Percentiles rank a stretch among this genome's conserved stretches.
These are phyloP conservation scores for Psophocarpus tetragonolobus DNA, from an alignment of 306 rosid genomes.

Conservation along the genomic window DNA sequence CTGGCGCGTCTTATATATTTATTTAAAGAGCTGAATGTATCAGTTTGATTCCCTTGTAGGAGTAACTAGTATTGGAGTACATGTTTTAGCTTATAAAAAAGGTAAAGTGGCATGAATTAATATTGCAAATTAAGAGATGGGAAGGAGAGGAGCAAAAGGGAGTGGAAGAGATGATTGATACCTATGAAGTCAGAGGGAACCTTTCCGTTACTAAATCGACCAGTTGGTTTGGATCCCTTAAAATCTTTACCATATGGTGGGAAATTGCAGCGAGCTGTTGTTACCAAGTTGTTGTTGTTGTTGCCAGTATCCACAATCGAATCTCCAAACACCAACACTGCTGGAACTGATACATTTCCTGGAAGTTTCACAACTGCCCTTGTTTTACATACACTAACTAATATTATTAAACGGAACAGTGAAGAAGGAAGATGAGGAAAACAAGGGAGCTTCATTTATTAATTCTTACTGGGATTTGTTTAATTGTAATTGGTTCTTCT, in stretches of 20 bases:
- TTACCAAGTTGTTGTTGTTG: slow-evolving; percentile 48
- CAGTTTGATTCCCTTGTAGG: no score
- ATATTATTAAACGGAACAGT: not conserved
- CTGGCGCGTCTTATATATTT: no score
- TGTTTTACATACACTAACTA: not conserved
- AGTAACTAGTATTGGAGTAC: no score
- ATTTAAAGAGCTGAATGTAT: no score
- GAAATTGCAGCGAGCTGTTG: slow-evolving; percentile 30
- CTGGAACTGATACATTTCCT: slow-evolving; percentile 50
- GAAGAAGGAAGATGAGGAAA: not conserved
- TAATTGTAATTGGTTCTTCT: not conserved
- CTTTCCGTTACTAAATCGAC: slow-evolving; percentile 45
- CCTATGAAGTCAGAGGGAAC: slow-evolving; percentile 45
- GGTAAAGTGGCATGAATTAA: no score
- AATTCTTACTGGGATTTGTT: not conserved
- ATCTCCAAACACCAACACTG: slow-evolving; percentile 66
- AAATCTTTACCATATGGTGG: slow-evolving; percentile 47
- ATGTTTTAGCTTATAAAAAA: no score
- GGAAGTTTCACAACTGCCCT: slow-evolving; percentile 41
- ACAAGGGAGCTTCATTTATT: not conserved
- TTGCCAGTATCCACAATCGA: slow-evolving; percentile 80
- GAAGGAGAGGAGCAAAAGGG: not conserved
- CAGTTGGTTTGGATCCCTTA: slow-evolving; percentile 34
- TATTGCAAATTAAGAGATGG: not conserved
- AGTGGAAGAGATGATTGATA: not conserved